phyloP scores from a whole-genome alignment of 345 rosid species.

The Populus pruinosa region DNA sequence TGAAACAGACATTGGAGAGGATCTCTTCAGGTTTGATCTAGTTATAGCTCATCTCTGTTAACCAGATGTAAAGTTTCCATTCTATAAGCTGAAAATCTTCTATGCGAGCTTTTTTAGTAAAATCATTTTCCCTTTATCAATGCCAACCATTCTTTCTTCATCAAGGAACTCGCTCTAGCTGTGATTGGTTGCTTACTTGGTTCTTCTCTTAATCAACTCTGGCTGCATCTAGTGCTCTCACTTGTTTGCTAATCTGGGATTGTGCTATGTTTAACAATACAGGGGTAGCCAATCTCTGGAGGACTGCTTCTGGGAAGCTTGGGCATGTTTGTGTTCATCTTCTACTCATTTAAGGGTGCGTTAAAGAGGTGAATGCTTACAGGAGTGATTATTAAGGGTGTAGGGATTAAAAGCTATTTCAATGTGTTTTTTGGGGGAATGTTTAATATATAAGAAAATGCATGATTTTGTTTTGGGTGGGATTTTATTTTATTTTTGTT shows the following conservation, averaged over 20 bases:
- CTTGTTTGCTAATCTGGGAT: conserved; percentile 10
- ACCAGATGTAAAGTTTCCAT: neutral
- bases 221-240: neutral
- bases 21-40: neutral
- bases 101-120: neutral
- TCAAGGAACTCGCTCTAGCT: neutral
- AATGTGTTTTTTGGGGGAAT: neutral
- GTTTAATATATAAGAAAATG: neutral
- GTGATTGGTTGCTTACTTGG: neutral
- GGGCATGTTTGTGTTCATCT: conserved; percentile 94
- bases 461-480: neutral
- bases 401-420: neutral
- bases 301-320: conserved; percentile 97
- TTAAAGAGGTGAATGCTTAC: neutral
- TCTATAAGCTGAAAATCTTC: conserved; percentile 7
- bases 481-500: too few species aligned
- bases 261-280: conserved; percentile 23
- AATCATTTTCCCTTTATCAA: neutral
- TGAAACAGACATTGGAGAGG: neutral
- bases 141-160: neutral
- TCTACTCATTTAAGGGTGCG: conserved; percentile 79
- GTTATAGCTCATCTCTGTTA: neutral
- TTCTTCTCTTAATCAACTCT: neutral
- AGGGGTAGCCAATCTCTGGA: conserved; percentile 70
- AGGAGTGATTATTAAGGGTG: neutral